Percentiles rank a stretch among this genome's conserved stretches.
phyloP scores from a whole-genome alignment of 2,329 filamentous ascomycete genomes.

The Ceratocystis eucalypticola region DNA sequence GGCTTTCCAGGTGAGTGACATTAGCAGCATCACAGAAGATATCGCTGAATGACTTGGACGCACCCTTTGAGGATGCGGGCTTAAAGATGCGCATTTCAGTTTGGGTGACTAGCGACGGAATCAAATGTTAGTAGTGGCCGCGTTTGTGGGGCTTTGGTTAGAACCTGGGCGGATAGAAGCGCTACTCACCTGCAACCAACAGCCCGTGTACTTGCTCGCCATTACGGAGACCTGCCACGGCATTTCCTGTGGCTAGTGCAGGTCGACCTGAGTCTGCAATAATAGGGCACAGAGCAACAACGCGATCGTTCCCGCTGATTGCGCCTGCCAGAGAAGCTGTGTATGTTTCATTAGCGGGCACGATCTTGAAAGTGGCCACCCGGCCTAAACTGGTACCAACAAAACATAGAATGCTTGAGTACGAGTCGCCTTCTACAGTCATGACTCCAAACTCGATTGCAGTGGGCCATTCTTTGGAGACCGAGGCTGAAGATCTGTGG shows the following conservation, averaged over 20 bases:
- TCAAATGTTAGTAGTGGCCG: background rate
- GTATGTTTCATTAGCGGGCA: slow-evolving; percentile 64
- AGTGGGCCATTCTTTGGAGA: slow-evolving; percentile 58
- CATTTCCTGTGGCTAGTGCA: slow-evolving; percentile 59
- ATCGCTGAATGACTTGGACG: slow-evolving; percentile 78
- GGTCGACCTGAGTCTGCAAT: slow-evolving; percentile 62
- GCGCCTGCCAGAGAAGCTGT: slow-evolving; percentile 58
- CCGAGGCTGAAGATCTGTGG: slow-evolving; percentile 22
- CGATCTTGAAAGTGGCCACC: slow-evolving; percentile 76
- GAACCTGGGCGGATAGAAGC: too few relatives aligned
- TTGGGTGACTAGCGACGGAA: slow-evolving; percentile 36
- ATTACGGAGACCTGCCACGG: slow-evolving; percentile 62
- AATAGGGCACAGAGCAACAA: slow-evolving; percentile 70
- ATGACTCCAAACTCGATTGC: slow-evolving; percentile 83
- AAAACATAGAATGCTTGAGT: slow-evolving; percentile 86
- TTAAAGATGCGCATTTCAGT: slow-evolving; percentile 80
- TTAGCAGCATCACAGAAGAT: slow-evolving; percentile 67
- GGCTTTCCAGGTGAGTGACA: slow-evolving; percentile 57
- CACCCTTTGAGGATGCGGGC: slow-evolving; percentile 74
- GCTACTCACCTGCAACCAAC: slow-evolving; percentile 53
- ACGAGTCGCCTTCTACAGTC: slow-evolving; percentile 85
- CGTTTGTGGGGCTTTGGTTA: too few relatives aligned
- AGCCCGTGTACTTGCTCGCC: slow-evolving; percentile 67
- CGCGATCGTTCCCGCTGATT: slow-evolving; percentile 48
- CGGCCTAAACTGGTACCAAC: slow-evolving; percentile 78